Evolutionary conservation across 2,329 filamentous ascomycete species (phyloP), one percentile per base, ranked within the genome.

Genomic region (Hortaea sp.): DNA sequence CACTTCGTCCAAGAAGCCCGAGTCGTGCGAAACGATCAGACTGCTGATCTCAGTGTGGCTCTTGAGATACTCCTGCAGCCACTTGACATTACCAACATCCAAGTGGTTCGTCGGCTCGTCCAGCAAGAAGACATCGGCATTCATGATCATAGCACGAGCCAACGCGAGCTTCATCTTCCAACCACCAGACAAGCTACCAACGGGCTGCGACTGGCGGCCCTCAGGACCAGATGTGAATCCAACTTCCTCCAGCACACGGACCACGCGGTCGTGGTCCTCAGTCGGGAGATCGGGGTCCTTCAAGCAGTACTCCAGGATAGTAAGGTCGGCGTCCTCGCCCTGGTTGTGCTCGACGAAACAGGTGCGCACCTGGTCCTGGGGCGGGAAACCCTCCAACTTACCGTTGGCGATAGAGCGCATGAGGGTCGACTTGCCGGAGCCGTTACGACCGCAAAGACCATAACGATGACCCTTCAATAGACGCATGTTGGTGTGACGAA

Each of bases 131-230:
- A 98, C 89, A 65, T 98, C 92, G n/a, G 92, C 90, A 63, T 83
- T 85, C 76, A 92, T 86, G 61, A 98, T 77, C 89, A 98, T 97
- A 53, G 92, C 92, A 60, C 92, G 81, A 44, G 92, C 92, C 66
- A 98, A 71, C 55, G 92, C 92, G 51, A 98, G 74, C 81, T 98
- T 98, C 92, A 98, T 98, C 79, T 97, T 97, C 92, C 92, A 98
- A 64, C 92, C 92, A 70, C 92, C 92, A 39, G 92, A 97, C 32
- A 98, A 72, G 13, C 90, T 95, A 57, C 92, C 92, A 49, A 98
- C 92, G 59, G 84, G 86, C 65, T 95, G 81, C 5, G 82, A 77
- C 68, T 97, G 92, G 50, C 88, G 81, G 49, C 90, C 92, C 55
- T 92, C 85, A 0, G 88, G 88, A 2, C 90, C 90, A 51, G 85